Evolutionary conservation across 768 basidiomycete species (phyloP), one percentile per base, ranked within the genome.

Genomic region (Cubamyces sp.): DNA sequence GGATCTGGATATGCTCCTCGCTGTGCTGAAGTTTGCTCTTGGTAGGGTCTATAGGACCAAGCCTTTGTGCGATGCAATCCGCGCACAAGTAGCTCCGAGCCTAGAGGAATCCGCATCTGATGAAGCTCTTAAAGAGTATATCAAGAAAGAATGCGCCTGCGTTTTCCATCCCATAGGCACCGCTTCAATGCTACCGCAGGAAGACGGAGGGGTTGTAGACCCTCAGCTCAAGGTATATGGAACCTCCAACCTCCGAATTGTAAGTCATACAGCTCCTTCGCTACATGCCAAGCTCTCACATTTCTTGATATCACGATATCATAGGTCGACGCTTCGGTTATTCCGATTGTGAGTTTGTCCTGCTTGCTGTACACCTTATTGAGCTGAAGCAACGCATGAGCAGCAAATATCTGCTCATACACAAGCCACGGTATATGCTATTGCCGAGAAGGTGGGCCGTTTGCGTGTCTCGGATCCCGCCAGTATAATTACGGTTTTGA

Each of bases 131-230:
- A 41, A 15, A 5, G 57, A 59, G 49, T 59, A 59, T 26, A 52
- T 59, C 57, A 59, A 46, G 42, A 25, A 52, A 5, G 34, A 37
- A 5, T 52, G 49, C 18, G 15, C 7, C n/a, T 54, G 53, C n/a
- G 45, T 54, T 16, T 41, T 18, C 16, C 55, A 48, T 39, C 55
- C 55, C 3, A 16, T 57, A 1, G 60, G 52, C 11, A 48, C 60
- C 9, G 52, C 51, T 5, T 47, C 57, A 3, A 66, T 66, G 61
- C 42, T 66, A 1, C 61, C 61, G 1, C 23, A 34, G 15, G 61
- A 62, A 45, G 61, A 63, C 18, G 65, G 61, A 14, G 61, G 65
- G 9, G 61, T 60, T 9, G 61, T 66, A 1, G 61, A 63, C 41
- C 42, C 52, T 0, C n/a, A 40, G 14, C 23, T 65, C 18, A 61